Base-by-base conservation (phyloP, 148 eudicot genomes). In the Spergularia bocconei region DNA sequence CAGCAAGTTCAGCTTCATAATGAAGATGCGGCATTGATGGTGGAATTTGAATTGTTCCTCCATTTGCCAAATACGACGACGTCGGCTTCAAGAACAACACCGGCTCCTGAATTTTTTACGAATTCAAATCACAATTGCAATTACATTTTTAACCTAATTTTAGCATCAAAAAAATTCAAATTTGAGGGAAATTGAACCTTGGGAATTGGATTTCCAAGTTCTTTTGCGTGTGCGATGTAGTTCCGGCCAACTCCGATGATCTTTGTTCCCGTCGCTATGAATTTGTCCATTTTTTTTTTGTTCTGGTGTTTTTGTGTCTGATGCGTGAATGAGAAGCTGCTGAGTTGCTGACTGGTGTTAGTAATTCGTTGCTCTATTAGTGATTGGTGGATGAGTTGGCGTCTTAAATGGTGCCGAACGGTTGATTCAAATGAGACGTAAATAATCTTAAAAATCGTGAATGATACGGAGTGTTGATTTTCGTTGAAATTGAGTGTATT, bases 1-100 rank as follows among this genome's bases (percentile, higher is more conserved):
- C 97, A 13, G 93, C 98, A 63, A 94, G 87, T 82, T 94, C 98
- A 23, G 93, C 96, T 78, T 94, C 98, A 62, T 91, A 90, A 87
- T 94, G 88, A 57, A 94, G 91, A 48, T 91, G 87, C 17, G 82
- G 86, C 77, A 84, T 81, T 2, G 92, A 90, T 54, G 88, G 89
- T 3, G 98, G 98, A 73, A 94, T 85, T 69, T 85, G 87, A 13
- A 94, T 94, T 21, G 84, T 92, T 15, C 98, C 98, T n/a, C 97
- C 98, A 73, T 91, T 88, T 13, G 78, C 79, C 75, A 94, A 81
- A 78, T 91, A 94, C 61, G 98, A 94, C n/a, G 98, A 78, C 29
- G 98, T 94, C 1, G 98, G 98, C 88, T 94, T 94, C 85, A 94
- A 36, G 77, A 94, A 94, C 82, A 94, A 76, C 73, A 91, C 97